Base-by-base conservation (phyloP, 140 eudicot species). In the Ambrosia hybrid region DNA sequence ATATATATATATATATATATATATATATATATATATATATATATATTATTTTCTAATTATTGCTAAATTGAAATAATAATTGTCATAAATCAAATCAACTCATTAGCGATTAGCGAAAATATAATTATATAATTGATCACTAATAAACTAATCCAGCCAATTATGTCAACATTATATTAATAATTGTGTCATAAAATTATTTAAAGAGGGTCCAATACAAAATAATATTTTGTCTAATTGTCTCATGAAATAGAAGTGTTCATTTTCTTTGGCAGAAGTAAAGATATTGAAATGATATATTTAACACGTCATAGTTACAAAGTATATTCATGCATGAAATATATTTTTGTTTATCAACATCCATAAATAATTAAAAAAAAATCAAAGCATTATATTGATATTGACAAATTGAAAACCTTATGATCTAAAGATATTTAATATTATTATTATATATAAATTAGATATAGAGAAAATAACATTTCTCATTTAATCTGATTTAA, bases 31-130 rank as follows among this genome's bases (percentile, higher is more conserved):
- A 21, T 21, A 21, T 21, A 21, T 21, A 8, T 8, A 5, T 21
- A 21, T 48, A 48, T 48, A 8, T 48, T 37, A 16, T 38, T 17
- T 43, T 41, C 34, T 57, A 38, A n/a, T 73, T 36, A 46, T 46
- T 49, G 61, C 62, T 8, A 16, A 55, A 63, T 62, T 71, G 16
- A 56, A 15, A 71, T 38, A 4, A 38, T 56, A 39, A 71, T 39
- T 56, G 67, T 71, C 67, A 59, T 48, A 67, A 45, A 48, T 57
- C 74, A 73, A 72, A 49, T 73, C 77, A 74, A 74, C 45, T 51
- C 36, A 73, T 49, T 37, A 73, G 38, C 37, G 15, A 36, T 21
- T 21, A 21, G 26, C 26, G 26, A 21, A 64, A 21, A 64, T 65
- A 37, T 64, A 12, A 37, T 64, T 56, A 41, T 52, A 74, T 64